Evolutionary conservation across 192 early-diverging fungal species (phyloP), one percentile per base, ranked within the genome.

Genomic region (Entomortierella lignicola): DNA sequence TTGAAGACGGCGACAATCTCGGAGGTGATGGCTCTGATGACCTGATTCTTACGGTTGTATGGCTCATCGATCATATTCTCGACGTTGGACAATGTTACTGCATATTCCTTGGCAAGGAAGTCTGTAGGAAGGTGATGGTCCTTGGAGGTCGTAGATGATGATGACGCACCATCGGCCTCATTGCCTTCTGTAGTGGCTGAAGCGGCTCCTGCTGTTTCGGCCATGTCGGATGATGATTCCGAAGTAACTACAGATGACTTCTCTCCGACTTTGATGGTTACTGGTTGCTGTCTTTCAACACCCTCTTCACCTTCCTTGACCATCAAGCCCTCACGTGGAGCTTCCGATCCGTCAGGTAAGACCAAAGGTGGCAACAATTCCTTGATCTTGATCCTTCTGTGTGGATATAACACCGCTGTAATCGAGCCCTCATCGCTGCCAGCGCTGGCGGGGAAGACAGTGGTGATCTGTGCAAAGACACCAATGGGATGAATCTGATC

Each of bases 381-480:
- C 30, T 86, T 93, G 67, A 97, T 91, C 34, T 90, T 86, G 43
- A 99, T 94, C 47, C 98, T 85, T 29, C 97, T 90, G 83, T 98
- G 96, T 17, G 98, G 98, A 69, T 98, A 99, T 21, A 99, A 85
- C 20, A 98, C 95, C 21, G 97, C 96, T 8, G 98, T 98, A 32
- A 99, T 83, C 8, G 86, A 85, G 67, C 92, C 90, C 52, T 92
- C 93, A 47, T 94, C 93, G 31, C 88, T 87, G 15, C 87, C 86
- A 11, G 84, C 81, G 63, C 84, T 82, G n/a, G 93, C 91, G 8
- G 94, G 94, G 69, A 96, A 98, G 31, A 96, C 89, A 53, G 93
- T 96, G 43, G 96, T 97, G 72, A 99, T 97, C 69, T 98, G 96
- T 41, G 95, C 94, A 89, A 99, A 98, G 39, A 99, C 97, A 58